Conservation (phyloP, 148 eudicot genomes). For the Rhododendron griersonianum region DNA sequence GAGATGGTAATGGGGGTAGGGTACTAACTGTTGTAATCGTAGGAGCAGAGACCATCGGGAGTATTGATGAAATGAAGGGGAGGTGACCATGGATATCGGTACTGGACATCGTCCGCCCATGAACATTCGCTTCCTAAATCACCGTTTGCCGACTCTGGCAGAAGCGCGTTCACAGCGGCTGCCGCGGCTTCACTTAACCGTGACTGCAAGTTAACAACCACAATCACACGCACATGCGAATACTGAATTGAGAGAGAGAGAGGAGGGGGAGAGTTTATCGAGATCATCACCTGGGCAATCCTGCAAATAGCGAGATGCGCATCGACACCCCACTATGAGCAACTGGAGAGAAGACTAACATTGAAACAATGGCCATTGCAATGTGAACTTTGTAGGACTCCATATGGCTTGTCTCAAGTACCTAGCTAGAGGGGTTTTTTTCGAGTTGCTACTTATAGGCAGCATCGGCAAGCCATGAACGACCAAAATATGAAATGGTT, state of each 20-base stretch:
- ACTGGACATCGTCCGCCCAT: too few species aligned
- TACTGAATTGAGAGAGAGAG: background rate
- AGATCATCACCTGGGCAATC: background rate
- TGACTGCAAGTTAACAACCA: background rate
- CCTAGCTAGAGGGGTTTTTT: background rate
- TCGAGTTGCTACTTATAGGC: background rate
- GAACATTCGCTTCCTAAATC: too few species aligned
- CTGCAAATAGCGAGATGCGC: background rate
- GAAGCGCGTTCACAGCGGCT: too few species aligned
- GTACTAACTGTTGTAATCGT: conserved; percentile 39
- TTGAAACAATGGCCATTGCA: background rate
- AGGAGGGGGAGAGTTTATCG: background rate
- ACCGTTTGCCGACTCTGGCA: too few species aligned
- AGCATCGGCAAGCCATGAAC: background rate
- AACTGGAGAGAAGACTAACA: background rate
- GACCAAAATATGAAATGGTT: background rate
- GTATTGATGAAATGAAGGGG: too few species aligned
- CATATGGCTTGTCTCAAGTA: background rate
- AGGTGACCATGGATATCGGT: too few species aligned
- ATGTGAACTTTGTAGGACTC: background rate
- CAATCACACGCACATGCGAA: too few species aligned
- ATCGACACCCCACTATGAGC: background rate
- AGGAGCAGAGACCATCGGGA: too few species aligned
- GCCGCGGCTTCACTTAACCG: too few species aligned
- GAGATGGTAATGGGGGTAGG: background rate